phyloP scores from a whole-genome alignment of 805 yeast species.

The Candida easanensis region DNA sequence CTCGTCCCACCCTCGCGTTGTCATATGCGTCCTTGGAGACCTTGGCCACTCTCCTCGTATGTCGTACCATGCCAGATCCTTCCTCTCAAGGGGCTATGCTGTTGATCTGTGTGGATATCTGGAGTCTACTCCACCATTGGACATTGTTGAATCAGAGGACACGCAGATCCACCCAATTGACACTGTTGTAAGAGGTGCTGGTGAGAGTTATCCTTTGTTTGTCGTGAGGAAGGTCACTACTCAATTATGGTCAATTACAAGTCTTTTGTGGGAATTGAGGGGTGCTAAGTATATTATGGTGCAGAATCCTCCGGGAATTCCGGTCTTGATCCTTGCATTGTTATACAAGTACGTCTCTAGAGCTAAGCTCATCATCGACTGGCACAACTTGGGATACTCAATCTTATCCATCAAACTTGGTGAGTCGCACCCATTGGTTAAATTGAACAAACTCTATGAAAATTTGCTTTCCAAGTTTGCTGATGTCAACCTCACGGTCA shows the following conservation, averaged over 20 bases:
- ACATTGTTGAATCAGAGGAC: constrained; percentile 47
- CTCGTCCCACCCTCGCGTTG: constrained; percentile 49
- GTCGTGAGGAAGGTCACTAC: constrained; percentile 53
- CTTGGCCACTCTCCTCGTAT: constrained; percentile 94
- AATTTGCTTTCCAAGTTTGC: constrained; percentile 58
- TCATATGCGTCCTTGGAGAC: constrained; percentile 87
- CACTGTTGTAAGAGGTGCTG: constrained; percentile 35
- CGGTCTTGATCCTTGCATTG: constrained; percentile 65
- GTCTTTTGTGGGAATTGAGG: constrained; percentile 48
- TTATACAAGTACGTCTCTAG: constrained; percentile 51
- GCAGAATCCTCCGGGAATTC: constrained; percentile 93
- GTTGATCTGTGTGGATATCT: constrained; percentile 87
- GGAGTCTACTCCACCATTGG: constrained; percentile 52
- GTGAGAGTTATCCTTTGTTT: constrained; percentile 54
- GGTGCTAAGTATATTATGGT: constrained; percentile 69
- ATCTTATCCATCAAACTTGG: constrained; percentile 65
- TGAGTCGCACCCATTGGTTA: constrained; percentile 57
- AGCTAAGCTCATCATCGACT: constrained; percentile 75
- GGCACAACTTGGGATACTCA: constrained; percentile 94
- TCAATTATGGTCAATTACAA: constrained; percentile 50
- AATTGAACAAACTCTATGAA: constrained; percentile 62
- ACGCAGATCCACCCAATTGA: constrained; percentile 49
- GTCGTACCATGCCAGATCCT: constrained; percentile 82
- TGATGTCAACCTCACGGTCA: constrained; percentile 75
- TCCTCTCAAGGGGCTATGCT: constrained; percentile 61